Evolutionary conservation across 768 basidiomycete species (phyloP).

Genomic region (Xerocomus spinulosus): DNA sequence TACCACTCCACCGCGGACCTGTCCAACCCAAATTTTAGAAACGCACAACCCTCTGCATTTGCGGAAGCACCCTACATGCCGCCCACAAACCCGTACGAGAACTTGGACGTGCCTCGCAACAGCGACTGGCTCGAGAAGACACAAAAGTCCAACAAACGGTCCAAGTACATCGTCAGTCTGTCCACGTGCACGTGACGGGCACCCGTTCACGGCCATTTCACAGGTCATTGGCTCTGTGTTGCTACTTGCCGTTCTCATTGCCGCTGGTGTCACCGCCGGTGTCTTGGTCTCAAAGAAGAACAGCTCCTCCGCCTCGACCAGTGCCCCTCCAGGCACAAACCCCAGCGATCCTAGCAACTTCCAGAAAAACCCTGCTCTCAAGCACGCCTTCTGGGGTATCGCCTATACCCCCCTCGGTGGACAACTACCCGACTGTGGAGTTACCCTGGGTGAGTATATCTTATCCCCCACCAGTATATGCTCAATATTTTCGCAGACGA

Average conservation of each 20-base stretch:
- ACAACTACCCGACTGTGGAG: conserved; percentile 69
- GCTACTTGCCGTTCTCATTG: conserved; percentile 47
- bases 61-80: conserved; percentile 24
- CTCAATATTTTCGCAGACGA: conserved; percentile 33
- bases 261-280: conserved; percentile 58
- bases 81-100: conserved; percentile 28
- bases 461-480: neutral
- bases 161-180: conserved; percentile 54
- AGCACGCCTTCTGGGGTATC: conserved; percentile 77
- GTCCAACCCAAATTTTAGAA: conserved; percentile 22
- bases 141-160: conserved; percentile 34
- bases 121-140: conserved; percentile 40
- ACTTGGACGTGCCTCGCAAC: conserved; percentile 29
- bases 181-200: neutral
- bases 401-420: conserved; percentile 81
- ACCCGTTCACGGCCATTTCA: conserved; percentile 1
- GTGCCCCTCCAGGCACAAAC: conserved; percentile 30
- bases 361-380: conserved; percentile 58
- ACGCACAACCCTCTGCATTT: conserved; percentile 21
- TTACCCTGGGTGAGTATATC: conserved; percentile 33
- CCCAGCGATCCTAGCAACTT: conserved; percentile 77
- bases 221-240: conserved; percentile 53
- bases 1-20: conserved; percentile 18
- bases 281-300: conserved; percentile 58
- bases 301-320: conserved; percentile 25